Conservation (phyloP, 768 basidiomycete genomes). For the Trichaptum fuscoviolaceum region DNA sequence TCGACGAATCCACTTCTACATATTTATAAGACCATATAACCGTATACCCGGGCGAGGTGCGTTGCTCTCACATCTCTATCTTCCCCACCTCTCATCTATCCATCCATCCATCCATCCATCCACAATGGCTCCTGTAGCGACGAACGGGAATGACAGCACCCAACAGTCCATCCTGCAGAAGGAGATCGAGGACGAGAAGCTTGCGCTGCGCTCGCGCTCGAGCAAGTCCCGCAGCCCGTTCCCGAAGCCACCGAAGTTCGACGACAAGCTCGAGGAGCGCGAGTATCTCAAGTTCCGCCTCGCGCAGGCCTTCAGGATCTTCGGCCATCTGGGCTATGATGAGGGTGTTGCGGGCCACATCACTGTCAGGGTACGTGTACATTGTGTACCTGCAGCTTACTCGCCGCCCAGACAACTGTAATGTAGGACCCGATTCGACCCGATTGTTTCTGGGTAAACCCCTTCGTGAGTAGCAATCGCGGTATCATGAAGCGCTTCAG, state of each 20-base stretch:
- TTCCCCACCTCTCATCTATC: too few species aligned
- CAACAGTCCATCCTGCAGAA: not conserved
- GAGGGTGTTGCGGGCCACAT: slow-evolving; percentile 49
- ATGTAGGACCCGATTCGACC: slow-evolving; percentile 33
- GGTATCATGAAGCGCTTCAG: not conserved
- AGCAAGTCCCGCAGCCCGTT: slow-evolving; percentile 3
- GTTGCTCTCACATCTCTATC: not conserved
- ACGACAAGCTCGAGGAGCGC: slow-evolving; percentile 31
- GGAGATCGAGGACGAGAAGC: not conserved
- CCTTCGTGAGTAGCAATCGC: slow-evolving; percentile 25
- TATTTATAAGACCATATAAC: not conserved
- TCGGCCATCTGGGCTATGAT: slow-evolving; percentile 38
- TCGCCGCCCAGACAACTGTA: not conserved
- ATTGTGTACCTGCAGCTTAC: slow-evolving; percentile 10
- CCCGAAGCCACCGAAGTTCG: slow-evolving; percentile 25
- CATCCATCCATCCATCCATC: not conserved
- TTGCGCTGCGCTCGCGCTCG: not conserved
- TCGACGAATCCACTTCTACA: not conserved
- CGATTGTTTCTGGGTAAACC: slow-evolving; percentile 46
- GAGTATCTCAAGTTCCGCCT: slow-evolving; percentile 40
- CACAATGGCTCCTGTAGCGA: not conserved
- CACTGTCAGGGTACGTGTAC: slow-evolving; percentile 32
- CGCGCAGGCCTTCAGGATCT: slow-evolving; percentile 42
- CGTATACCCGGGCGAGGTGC: not conserved
- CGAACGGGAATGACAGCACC: not conserved